Conservation (phyloP, 2,329 filamentous ascomycete genomes). For the Apiospora hydei region DNA sequence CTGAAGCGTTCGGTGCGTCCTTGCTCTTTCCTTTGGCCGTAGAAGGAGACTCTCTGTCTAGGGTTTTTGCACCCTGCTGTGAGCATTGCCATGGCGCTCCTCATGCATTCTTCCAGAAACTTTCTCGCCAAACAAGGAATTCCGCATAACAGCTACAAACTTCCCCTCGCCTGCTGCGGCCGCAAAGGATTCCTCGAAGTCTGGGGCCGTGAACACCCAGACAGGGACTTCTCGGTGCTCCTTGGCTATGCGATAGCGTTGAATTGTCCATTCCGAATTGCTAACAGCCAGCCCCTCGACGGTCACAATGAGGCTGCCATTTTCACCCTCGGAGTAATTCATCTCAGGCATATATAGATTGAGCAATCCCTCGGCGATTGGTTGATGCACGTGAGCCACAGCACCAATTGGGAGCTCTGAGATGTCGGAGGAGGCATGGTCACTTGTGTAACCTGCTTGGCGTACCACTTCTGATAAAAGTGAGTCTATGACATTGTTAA, state of each 20-base stretch:
- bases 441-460: not conserved
- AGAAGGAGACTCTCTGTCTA: not conserved
- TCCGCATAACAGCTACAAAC: not conserved
- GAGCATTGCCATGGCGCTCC: not conserved
- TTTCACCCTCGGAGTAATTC: not conserved
- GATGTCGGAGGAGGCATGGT: not conserved
- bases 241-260: not conserved
- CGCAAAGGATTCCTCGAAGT: not conserved
- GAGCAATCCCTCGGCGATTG: not conserved
- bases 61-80: not conserved
- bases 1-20: not conserved
- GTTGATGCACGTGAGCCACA: not conserved
- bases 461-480: not conserved
- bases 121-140: not conserved
- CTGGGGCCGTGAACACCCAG: not conserved
- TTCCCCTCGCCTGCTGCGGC: not conserved
- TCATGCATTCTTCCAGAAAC: not conserved
- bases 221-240: not conserved
- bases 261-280: not conserved
- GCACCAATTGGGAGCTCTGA: not conserved
- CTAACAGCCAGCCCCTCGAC: not conserved
- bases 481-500: not conserved
- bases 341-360: not conserved
- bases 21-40: not conserved
- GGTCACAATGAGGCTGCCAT: not conserved